Percentiles rank a stretch among this genome's conserved stretches.
Evolutionary conservation across 352 stramenopile genomes (phyloP).

Genomic region (Globisporangium abappressorium): DNA sequence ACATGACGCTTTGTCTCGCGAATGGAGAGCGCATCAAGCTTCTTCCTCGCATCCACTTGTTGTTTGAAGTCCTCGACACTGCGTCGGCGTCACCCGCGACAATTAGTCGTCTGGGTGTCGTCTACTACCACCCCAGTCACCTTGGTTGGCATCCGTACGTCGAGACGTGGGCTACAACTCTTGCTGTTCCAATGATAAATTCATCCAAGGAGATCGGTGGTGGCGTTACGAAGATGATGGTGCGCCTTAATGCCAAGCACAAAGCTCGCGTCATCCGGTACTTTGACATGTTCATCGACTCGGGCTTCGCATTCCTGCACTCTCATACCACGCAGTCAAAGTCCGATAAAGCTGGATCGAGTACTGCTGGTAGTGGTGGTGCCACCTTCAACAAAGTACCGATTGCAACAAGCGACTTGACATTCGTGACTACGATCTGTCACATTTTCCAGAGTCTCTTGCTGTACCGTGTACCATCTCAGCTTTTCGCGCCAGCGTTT

Average conservation of each 20-base stretch:
- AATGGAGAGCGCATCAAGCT: conserved; percentile 89
- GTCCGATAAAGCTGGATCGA: neutral
- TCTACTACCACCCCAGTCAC: conserved; percentile 81
- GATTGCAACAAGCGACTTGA: conserved; percentile 46
- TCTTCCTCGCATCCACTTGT: conserved; percentile 81
- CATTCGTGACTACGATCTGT: conserved; percentile 49
- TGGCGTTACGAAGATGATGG: conserved; percentile 3
- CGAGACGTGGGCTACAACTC: conserved; percentile 51
- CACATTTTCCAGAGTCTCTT: conserved; percentile 61
- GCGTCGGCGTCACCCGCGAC: conserved; percentile 89
- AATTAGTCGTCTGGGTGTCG: conserved; percentile 88
- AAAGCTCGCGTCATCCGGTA: conserved; percentile 44
- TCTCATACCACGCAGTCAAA: conserved; percentile 4
- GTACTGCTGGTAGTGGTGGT: neutral
- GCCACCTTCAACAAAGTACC: conserved; percentile 23
- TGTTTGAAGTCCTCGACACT: conserved; percentile 93
- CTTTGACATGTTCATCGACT: conserved; percentile 64
- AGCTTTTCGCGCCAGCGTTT: conserved; percentile 31
- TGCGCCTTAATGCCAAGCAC: conserved; percentile 31
- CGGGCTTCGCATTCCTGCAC: conserved; percentile 47
- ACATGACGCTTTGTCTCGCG: conserved; percentile 88
- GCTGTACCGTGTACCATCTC: conserved; percentile 28
- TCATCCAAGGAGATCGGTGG: conserved; percentile 17
- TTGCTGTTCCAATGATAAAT: conserved; percentile 23
- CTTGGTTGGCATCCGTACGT: conserved; percentile 69